phyloP scores from a whole-genome alignment of 805 yeast genomes.

The Saccharomycopsis fodiens region DNA sequence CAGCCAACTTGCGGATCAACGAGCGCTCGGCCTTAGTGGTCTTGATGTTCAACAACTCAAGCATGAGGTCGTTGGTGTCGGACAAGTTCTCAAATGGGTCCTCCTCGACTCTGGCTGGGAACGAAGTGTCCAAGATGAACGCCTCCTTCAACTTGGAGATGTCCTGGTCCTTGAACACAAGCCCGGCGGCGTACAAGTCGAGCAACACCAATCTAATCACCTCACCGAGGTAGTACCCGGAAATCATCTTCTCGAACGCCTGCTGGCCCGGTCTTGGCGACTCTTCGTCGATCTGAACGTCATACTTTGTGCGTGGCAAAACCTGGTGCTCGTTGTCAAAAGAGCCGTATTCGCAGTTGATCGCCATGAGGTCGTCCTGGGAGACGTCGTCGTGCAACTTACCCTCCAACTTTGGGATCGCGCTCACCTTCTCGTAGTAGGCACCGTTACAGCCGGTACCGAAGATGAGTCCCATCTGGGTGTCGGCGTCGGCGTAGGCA shows the following conservation, averaged over 20 bases:
- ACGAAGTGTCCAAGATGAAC: constrained; percentile 82
- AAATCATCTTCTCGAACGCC: constrained; percentile 92
- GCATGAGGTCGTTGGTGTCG: constrained; percentile 64
- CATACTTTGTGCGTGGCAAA: constrained; percentile 88
- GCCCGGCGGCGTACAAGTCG: constrained; percentile 58
- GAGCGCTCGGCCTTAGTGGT: constrained; percentile 75
- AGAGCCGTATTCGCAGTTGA: constrained; percentile 97
- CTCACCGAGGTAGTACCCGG: constrained; percentile 95
- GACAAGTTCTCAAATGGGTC: constrained; percentile 81
- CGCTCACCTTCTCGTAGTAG: constrained; percentile 68
- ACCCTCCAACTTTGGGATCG: constrained; percentile 79
- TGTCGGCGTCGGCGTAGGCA: constrained; percentile 78
- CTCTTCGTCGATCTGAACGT: constrained; percentile 67
- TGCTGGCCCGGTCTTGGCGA: constrained; percentile 97
- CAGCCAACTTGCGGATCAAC: constrained; percentile 74
- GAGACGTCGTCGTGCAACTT: constrained; percentile 55
- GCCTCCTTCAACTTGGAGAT: constrained; percentile 50
- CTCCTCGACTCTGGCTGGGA: constrained; percentile 79
- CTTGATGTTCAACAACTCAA: constrained; percentile 46
- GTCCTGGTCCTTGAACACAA: constrained; percentile 67
- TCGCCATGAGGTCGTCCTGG: constrained; percentile 73
- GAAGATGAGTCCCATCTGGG: constrained; percentile 91
- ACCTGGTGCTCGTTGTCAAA: constrained; percentile 83
- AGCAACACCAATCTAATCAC: constrained; percentile 70
- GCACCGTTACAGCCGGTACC: constrained; percentile 99